A percentile compares a stretch with the other conserved stretches of the same genome.
phyloP scores from a whole-genome alignment of 306 rosid genomes.

The Quercus agrifolia region DNA sequence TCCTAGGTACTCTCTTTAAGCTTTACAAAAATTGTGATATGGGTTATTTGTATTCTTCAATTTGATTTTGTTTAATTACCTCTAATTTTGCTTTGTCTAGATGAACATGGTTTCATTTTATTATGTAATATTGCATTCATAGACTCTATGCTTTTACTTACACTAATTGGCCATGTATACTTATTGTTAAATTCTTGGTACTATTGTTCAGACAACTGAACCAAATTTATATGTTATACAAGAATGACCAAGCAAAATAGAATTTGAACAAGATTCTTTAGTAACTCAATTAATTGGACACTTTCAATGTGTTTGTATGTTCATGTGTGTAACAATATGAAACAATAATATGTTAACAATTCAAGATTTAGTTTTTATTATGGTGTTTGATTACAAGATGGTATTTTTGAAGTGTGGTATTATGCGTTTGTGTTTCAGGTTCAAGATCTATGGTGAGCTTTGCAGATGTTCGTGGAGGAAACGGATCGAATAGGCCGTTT shows the following conservation, averaged over 20 bases:
- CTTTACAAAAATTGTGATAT: not conserved
- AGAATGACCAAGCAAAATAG: not conserved
- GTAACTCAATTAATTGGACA: not conserved
- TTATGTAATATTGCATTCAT: not conserved
- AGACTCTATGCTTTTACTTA: not conserved
- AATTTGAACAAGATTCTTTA: not conserved
- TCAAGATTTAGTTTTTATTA: not conserved
- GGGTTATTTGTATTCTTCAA: not conserved
- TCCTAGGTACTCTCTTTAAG: slow-evolving; percentile 34
- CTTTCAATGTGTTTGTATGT: not conserved
- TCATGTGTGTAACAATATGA: not conserved
- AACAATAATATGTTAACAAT: not conserved
- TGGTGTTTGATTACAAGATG: not conserved
- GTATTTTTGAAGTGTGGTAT: not conserved
- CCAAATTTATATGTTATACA: not conserved
- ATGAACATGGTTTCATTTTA: not conserved
- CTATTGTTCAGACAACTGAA: not conserved
- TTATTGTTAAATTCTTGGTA: not conserved
- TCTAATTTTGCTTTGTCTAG: not conserved
- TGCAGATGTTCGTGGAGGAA: slow-evolving; percentile 49
- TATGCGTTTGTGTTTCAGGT: slow-evolving; percentile 31
- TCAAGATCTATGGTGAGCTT: slow-evolving; percentile 78
- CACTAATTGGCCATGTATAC: not conserved
- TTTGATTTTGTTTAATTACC: not conserved
- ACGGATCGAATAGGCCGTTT: slow-evolving; percentile 34